Evolutionary conservation across 2,329 filamentous ascomycete genomes (phyloP), one percentile per base, ranked within the genome.

Genomic region (Penicillium sp.): DNA sequence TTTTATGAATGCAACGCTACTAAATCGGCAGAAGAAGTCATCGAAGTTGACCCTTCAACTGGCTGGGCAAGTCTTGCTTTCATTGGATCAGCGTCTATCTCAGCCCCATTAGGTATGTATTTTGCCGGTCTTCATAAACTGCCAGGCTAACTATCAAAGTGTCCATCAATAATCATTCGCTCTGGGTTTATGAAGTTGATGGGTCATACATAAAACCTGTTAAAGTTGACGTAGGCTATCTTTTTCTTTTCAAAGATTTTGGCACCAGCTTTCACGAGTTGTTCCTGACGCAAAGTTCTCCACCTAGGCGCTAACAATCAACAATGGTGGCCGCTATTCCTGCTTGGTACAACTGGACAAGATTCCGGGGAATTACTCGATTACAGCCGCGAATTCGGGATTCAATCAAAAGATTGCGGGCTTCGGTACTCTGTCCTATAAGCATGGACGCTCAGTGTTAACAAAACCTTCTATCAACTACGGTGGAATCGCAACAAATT

Each of bases 331-430:
- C 27, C 49, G 49, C 16, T 68, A 72, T 50, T 73, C 75, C 0
- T 68, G 70, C 42, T 62, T 77, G 37, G 56, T 78, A n/a, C 74
- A 27, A 31, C 44, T 63, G 9, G 49, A 59, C 24, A 48, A 56
- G n/a, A 11, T 51, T 0, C 24, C 46, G 3, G 53, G 31, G 5
- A 52, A 51, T 31, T 63, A 63, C 33, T 54, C 56, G 4, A 60
- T 63, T 19, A 54, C 56, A n/a, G 53, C 56, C 5, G 53, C 60
- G 3, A 59, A 49, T 1, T 74, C 72, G 26, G 71, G 77, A 1
- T 13, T 52, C 10, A 78, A 81, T 6, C 85, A 87, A 66, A 76
- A 85, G 49, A 75, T 87, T 24, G 74, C 76, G 9, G 82, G 79
- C 1, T 75, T 77, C 29, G 84, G 81, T 0, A 71, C 78, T 2